Evolutionary conservation across 192 early-diverging fungal species (phyloP).

Genomic region (Linnemannia zychae): DNA sequence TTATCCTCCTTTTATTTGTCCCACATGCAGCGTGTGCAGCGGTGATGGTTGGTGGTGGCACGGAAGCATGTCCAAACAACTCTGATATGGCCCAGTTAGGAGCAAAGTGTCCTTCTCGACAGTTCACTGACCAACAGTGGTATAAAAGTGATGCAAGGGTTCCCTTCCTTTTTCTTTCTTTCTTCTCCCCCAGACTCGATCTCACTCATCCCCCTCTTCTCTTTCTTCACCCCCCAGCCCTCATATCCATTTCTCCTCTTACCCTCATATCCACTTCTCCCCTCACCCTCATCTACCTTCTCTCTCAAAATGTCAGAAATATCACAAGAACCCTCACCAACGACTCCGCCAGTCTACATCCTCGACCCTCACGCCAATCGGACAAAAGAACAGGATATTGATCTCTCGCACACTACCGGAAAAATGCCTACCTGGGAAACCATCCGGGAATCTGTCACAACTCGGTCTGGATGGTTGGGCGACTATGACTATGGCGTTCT

Average conservation of each 20-base stretch:
- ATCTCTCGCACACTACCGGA: slow-evolving; percentile 48
- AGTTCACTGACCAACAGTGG: not conserved
- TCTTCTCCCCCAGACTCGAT: not conserved
- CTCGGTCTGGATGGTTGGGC: slow-evolving; percentile 58
- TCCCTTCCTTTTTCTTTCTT: not conserved
- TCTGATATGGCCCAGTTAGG: not conserved
- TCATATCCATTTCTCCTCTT: no score
- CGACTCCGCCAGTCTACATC: slow-evolving; percentile 32
- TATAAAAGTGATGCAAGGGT: not conserved
- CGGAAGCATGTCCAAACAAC: not conserved
- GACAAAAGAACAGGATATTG: slow-evolving; percentile 39
- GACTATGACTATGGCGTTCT: slow-evolving; percentile 65
- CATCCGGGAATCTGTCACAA: slow-evolving; percentile 34
- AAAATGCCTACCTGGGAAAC: slow-evolving; percentile 49
- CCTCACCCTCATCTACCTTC: not conserved
- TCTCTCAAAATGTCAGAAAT: slow-evolving; percentile 31
- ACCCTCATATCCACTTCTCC: no score
- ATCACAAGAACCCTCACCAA: slow-evolving; percentile 29
- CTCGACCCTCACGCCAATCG: slow-evolving; percentile 53
- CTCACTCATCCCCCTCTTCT: not conserved
- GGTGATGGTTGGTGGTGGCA: not conserved
- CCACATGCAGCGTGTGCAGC: not conserved
- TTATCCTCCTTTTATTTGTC: not conserved
- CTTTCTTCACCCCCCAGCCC: not conserved
- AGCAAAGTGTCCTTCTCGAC: not conserved